Evolutionary conservation across 2,329 filamentous ascomycete species (phyloP), one percentile per base, ranked within the genome.

Genomic region (Bipolaris sorokiniana): DNA sequence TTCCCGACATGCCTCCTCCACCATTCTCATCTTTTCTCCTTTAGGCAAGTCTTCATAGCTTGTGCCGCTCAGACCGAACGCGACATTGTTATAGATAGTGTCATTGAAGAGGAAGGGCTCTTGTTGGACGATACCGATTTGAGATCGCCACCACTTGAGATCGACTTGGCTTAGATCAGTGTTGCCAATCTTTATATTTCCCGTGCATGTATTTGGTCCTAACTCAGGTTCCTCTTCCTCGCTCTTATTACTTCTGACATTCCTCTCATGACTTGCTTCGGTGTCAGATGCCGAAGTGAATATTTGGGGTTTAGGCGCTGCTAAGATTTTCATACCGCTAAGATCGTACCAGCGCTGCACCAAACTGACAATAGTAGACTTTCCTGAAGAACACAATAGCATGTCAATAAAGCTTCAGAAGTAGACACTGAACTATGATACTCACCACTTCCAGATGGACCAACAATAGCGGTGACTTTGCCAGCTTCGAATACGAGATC

Each of bases 391-490:
- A n/a, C n/a, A n/a, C n/a, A n/a, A n/a, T n/a, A n/a, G n/a, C n/a
- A n/a, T n/a, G n/a, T n/a, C n/a, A n/a, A n/a, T n/a, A n/a, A n/a
- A n/a, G n/a, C n/a, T n/a, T n/a, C n/a, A n/a, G n/a, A n/a, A n/a
- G n/a, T n/a, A n/a, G n/a, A n/a, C n/a, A n/a, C n/a, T n/a, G n/a
- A n/a, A n/a, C n/a, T n/a, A n/a, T n/a, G n/a, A n/a, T n/a, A n/a
- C 54, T 52, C 31, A 56, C 54, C 54, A 48, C 54, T 56, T 13
- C 59, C 59, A 2, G 87, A 90, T 0, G 88, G 84, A 0, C 90
- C 90, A 18, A 92, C 89, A 16, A 92, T 88, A 2, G 90, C 90
- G 0, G 88, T 91, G 2, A 88, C 83, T 67, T 90, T 89, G 18
- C 88, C 87, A 7, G 84, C 81, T 56, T 84, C 80, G 54, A 91